phyloP scores from a whole-genome alignment of 78 protist genomes.

The Cavenderia fasciculata region DNA sequence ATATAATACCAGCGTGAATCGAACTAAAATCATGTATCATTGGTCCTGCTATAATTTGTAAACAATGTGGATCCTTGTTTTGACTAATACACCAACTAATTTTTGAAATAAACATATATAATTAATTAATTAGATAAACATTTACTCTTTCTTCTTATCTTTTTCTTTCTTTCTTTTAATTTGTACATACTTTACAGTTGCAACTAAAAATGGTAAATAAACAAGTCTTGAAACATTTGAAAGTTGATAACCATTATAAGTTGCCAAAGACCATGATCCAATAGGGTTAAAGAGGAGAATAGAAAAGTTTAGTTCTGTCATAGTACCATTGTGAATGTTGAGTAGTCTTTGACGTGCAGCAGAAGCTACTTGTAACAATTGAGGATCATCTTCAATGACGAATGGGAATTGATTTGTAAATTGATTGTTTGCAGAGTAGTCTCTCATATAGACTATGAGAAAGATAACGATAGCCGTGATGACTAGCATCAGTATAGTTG shows the following conservation, averaged over 20 bases:
- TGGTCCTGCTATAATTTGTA: constrained; percentile 48
- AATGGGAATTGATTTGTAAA: constrained; percentile 28
- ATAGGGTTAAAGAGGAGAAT: constrained; percentile 24
- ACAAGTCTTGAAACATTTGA: constrained; percentile 15
- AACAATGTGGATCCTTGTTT: constrained; percentile 65
- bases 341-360: constrained; percentile 24
- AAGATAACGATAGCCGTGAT: constrained; percentile 2
- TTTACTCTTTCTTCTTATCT: background rate
- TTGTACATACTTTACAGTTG: constrained; percentile 58
- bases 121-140: background rate
- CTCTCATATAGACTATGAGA: constrained; percentile 18
- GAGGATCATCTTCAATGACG: constrained; percentile 1
- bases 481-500: constrained; percentile 1
- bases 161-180: background rate
- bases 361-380: background rate
- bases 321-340: constrained; percentile 8
- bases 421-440: constrained; percentile 1
- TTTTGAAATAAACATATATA: background rate
- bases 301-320: constrained; percentile 34
- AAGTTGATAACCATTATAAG: constrained; percentile 30
- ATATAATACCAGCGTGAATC: constrained; percentile 43
- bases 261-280: constrained; percentile 73
- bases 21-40: constrained; percentile 59
- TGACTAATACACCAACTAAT: constrained; percentile 51
- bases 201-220: constrained; percentile 45